Evolutionary conservation across 2,329 filamentous ascomycete species (phyloP).

Genomic region (Truncatella angustata): DNA sequence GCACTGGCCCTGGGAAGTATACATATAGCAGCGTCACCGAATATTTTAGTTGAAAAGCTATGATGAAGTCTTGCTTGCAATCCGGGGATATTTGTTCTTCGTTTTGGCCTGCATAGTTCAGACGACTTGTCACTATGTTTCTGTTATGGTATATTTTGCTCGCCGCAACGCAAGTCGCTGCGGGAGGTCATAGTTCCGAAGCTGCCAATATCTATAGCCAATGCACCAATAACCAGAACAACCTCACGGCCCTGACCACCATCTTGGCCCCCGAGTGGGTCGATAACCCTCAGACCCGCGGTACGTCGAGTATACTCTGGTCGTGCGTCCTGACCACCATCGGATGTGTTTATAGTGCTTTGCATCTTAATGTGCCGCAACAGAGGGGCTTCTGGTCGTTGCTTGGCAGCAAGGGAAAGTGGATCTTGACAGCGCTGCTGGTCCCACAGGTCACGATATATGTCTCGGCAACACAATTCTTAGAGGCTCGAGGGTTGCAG

Average conservation of each 20-base stretch:
- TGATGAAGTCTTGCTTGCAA: no score
- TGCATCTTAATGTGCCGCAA: background rate
- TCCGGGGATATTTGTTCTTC: no score
- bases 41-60: no score
- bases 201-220: background rate
- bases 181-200: background rate
- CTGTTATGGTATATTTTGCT: background rate
- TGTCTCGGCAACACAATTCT: background rate
- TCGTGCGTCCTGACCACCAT: background rate
- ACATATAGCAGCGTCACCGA: no score
- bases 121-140: background rate
- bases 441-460: background rate
- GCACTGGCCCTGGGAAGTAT: no score
- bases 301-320: background rate
- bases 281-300: background rate
- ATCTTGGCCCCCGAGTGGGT: background rate
- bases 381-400: background rate
- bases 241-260: background rate
- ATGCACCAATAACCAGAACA: background rate
- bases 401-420: background rate
- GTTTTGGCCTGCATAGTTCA: no score
- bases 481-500: background rate
- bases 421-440: background rate
- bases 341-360: background rate
- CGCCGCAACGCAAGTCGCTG: background rate